phyloP scores from a whole-genome alignment of 192 early-diverging fungal species.

The Dispira parvispora region DNA sequence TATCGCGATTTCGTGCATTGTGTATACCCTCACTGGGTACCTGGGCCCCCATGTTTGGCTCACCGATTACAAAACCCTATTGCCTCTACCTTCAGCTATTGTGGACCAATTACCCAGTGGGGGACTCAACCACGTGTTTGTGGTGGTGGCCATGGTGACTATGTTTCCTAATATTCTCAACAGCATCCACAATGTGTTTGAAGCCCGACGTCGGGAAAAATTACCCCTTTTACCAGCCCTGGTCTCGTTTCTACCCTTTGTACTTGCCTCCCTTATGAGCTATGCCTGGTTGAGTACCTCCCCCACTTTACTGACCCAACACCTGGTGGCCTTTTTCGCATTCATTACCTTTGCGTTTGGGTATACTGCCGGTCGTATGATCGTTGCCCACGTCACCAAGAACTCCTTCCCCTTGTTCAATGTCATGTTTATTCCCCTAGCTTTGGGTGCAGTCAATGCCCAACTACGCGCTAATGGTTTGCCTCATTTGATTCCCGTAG shows the following conservation, averaged over 20 bases:
- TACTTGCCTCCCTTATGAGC: slow-evolving; percentile 26
- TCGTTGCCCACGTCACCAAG: slow-evolving; percentile 73
- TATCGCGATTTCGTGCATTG: slow-evolving; percentile 43
- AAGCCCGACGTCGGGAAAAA: slow-evolving; percentile 35
- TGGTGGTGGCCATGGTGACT: slow-evolving; percentile 16
- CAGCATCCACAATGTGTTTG: slow-evolving; percentile 42
- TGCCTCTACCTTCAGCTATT: slow-evolving; percentile 19
- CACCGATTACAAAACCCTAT: slow-evolving; percentile 14
- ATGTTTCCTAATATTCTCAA: slow-evolving; percentile 24
- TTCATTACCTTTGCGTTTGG: slow-evolving; percentile 61
- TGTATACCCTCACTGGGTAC: slow-evolving; percentile 45
- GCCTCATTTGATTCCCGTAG: slow-evolving; percentile 29
- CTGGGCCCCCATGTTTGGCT: slow-evolving; percentile 34
- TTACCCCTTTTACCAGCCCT: slow-evolving; percentile 33
- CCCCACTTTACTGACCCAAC: slow-evolving; percentile 42
- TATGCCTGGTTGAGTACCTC: slow-evolving; percentile 50
- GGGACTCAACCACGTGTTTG: slow-evolving; percentile 16
- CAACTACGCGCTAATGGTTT: slow-evolving; percentile 26
- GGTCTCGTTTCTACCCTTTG: slow-evolving; percentile 48
- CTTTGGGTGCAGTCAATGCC: slow-evolving; percentile 42
- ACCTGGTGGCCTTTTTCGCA: slow-evolving; percentile 48
- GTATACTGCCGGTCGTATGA: slow-evolving; percentile 68
- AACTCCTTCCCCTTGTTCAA: slow-evolving; percentile 64
- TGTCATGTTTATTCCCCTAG: slow-evolving; percentile 39
- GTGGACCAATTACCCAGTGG: slow-evolving; percentile 13